Evolutionary conservation across 2,329 filamentous ascomycete genomes (phyloP).

Genomic region (Ophiostoma sp.): DNA sequence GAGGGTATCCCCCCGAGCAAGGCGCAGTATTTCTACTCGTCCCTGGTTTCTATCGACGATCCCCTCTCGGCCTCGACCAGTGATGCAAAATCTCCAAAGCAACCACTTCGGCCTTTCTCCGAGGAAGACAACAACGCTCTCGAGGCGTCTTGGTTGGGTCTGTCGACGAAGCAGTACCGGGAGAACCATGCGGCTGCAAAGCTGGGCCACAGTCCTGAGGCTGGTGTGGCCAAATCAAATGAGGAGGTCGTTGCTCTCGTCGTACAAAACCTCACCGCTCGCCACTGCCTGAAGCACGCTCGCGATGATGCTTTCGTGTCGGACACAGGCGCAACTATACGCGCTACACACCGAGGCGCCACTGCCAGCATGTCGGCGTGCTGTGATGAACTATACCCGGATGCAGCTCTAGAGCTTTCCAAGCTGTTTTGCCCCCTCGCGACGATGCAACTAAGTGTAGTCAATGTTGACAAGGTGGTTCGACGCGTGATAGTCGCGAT

Average conservation of each 20-base stretch:
- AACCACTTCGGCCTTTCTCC: slow-evolving; percentile 70
- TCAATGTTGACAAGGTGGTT: slow-evolving; percentile 43
- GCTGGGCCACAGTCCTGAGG: slow-evolving; percentile 32
- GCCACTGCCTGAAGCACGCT: slow-evolving; percentile 45
- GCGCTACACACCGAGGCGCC: slow-evolving; percentile 20
- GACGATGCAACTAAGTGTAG: slow-evolving; percentile 36
- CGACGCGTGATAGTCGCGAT: slow-evolving; percentile 41
- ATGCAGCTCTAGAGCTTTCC: slow-evolving; percentile 45
- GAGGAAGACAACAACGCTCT: slow-evolving; percentile 71
- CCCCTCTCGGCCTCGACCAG: slow-evolving; percentile 61
- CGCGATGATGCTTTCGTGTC: slow-evolving; percentile 34
- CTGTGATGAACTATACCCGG: slow-evolving; percentile 44
- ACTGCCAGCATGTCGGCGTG: slow-evolving; percentile 37
- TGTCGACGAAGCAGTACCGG: slow-evolving; percentile 47
- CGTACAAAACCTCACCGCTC: slow-evolving; percentile 40
- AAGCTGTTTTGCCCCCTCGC: slow-evolving; percentile 47
- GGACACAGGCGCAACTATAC: slow-evolving; percentile 28
- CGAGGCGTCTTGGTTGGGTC: slow-evolving; percentile 67
- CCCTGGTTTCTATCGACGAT: slow-evolving; percentile 77
- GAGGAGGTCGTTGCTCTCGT: slow-evolving; percentile 37
- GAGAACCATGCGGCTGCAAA: slow-evolving; percentile 42
- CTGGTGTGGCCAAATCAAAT: slow-evolving; percentile 33
- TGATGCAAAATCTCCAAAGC: slow-evolving; percentile 38
- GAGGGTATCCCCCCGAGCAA: slow-evolving; percentile 54
- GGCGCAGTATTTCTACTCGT: slow-evolving; percentile 81